These are phyloP conservation scores for Globisporangium irregulare DNA, from an alignment of 352 stramenopile species.

Conservation along the genomic window DNA sequence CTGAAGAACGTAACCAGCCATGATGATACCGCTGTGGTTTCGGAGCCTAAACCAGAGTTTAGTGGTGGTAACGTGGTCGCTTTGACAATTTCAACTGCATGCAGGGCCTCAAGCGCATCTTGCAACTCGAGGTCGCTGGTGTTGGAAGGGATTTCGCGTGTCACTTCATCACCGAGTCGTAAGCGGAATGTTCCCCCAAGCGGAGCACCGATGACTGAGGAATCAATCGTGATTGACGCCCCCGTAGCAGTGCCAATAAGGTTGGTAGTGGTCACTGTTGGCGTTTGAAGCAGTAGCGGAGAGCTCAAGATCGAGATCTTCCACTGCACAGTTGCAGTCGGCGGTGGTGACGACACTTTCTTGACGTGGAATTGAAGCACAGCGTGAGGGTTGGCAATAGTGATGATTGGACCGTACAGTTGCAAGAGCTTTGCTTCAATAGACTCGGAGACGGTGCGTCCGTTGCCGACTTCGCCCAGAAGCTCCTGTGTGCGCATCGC, in stretches of 20 bases:
- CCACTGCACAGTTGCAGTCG: constrained; percentile 9
- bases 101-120: constrained; percentile 31
- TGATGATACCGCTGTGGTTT: neutral
- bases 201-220: neutral
- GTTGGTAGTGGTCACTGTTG: neutral
- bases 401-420: constrained; percentile 16
- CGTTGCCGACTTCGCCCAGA: constrained; percentile 22
- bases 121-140: constrained; percentile 24
- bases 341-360: neutral
- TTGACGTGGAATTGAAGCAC: constrained; percentile 23
- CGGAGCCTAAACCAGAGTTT: neutral
- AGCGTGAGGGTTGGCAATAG: neutral
- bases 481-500: constrained; percentile 31
- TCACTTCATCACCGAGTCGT: constrained; percentile 22
- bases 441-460: constrained; percentile 23
- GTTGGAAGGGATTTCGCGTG: neutral
- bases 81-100: constrained; percentile 21
- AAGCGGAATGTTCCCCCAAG: constrained; percentile 31
- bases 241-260: constrained; percentile 8
- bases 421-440: constrained; percentile 26
- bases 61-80: constrained; percentile 7
- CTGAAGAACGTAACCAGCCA: constrained; percentile 47
- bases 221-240: neutral
- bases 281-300: constrained; percentile 3
- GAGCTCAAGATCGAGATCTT: constrained; percentile 12